Evolutionary conservation across 2,329 filamentous ascomycete species (phyloP), one percentile per base, ranked within the genome.

Genomic region (Pyrenochaeta sp.): DNA sequence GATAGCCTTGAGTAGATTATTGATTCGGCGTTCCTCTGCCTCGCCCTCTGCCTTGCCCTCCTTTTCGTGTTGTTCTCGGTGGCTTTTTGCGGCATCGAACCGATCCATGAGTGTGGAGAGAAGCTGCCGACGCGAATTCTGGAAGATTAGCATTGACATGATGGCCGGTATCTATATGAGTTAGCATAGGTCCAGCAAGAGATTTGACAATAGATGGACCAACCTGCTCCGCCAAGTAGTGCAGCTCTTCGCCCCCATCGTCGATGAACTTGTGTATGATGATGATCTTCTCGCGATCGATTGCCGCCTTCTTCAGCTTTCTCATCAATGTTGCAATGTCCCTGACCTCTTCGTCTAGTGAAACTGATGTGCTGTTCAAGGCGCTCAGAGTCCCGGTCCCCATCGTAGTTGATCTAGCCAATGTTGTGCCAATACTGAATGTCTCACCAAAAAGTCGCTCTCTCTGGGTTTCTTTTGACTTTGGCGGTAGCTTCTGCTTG

Each of bases 201-300:
- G n/a, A 5, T 35, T 2, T 17, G 4, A 18, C n/a, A n/a, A 31
- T 20, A 35, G 23, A 6, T 32, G 15, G 30, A 20, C 71, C 51
- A 63, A 83, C 83, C 73, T 80, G 82, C 49, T 89, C 83, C 56
- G 89, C 83, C 17, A 99, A 79, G 56, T 92, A 90, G 48, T 83
- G 82, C 23, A 98, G 79, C 64, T 97, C 92, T 47, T 74, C 71
- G 5, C 85, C 86, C 17, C 86, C 90, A 47, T 95, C 83, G 36
- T 87, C 80, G n/a, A 97, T 81, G 70, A 97, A 99, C 58, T 85
- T 90, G 66, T 90, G 87, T 18, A 97, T 83, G 0, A 89, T 88
- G 56, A 94, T 89, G 53, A 96, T 87, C 79, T 95, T 98, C 78
- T 98, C 94, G 30, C 95, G 86, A 71, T 99, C 95, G 62, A 99